Evolutionary conservation across 2,329 filamentous ascomycete species (phyloP).

Genomic region (Juglanconis juglandina): DNA sequence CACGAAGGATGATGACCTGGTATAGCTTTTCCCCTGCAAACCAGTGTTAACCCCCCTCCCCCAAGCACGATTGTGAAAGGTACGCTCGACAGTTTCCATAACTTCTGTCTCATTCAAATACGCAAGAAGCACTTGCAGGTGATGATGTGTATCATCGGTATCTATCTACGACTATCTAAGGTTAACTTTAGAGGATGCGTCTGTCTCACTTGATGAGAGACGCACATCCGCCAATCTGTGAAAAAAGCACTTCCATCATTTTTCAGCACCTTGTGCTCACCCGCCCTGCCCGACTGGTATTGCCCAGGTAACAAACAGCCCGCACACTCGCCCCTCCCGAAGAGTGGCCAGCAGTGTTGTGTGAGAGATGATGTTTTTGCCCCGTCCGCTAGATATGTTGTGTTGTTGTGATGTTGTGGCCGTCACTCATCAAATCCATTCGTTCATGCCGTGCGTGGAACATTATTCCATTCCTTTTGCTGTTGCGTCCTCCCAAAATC

Average conservation of each 20-base stretch:
- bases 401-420: background rate
- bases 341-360: background rate
- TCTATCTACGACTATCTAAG: slow-evolving; percentile 20
- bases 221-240: background rate
- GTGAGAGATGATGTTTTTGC: background rate
- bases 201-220: background rate
- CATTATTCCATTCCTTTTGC: background rate
- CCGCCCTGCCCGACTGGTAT: background rate
- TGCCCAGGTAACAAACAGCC: background rate
- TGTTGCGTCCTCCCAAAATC: background rate
- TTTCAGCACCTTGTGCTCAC: background rate
- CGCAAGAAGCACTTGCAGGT: slow-evolving; percentile 2
- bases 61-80: background rate
- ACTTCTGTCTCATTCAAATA: background rate
- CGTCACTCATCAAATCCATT: background rate
- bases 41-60: no score
- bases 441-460: background rate
- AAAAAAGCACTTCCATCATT: background rate
- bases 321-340: background rate
- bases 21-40: no score
- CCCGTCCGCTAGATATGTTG: background rate
- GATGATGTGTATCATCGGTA: slow-evolving; percentile 20
- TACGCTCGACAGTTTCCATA: background rate
- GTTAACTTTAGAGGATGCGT: background rate
- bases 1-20: no score